Evolutionary conservation across 2,329 filamentous ascomycete species (phyloP).

Genomic region (Cladosporium phlei): DNA sequence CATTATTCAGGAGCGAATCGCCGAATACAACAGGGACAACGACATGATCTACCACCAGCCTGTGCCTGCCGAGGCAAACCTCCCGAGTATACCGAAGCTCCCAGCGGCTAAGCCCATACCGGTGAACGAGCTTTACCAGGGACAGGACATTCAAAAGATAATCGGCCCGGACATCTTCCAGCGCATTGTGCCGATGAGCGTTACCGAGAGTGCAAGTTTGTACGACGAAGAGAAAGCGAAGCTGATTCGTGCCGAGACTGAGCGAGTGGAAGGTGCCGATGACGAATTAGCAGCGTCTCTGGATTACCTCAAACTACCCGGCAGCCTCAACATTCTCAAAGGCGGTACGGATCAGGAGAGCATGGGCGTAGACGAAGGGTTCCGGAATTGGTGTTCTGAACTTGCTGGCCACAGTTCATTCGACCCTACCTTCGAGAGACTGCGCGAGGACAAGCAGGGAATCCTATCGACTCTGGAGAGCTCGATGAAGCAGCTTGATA

Average conservation of each 20-base stretch:
- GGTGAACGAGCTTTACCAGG: conserved; percentile 92
- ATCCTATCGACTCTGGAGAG: conserved; percentile 70
- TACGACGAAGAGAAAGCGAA: conserved; percentile 99
- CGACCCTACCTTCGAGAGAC: conserved; percentile 67
- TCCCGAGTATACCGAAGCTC: conserved; percentile 79
- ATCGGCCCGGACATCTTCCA: conserved; percentile 96
- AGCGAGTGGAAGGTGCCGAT: conserved; percentile 87
- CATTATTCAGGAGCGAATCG: conserved; percentile 74
- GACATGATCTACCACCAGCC: conserved; percentile 97
- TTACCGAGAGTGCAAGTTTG: conserved; percentile 92
- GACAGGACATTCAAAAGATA: conserved; percentile 93
- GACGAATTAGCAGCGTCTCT: conserved; percentile 93
- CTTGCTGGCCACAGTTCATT: conserved; percentile 82
- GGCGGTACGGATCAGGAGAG: conserved; percentile 82
- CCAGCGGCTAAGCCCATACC: conserved; percentile 96
- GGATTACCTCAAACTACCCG: conserved; percentile 84
- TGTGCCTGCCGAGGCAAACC: conserved; percentile 76
- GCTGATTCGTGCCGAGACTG: conserved; percentile 84
- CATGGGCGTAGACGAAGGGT: conserved; percentile 84
- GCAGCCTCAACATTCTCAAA: conserved; percentile 78
- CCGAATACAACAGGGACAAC: conserved; percentile 80
- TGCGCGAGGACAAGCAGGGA: conserved; percentile 71
- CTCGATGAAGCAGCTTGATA: conserved; percentile 82
- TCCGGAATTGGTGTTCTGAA: conserved; percentile 89
- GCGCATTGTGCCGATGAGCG: conserved; percentile 91